Evolutionary conservation across 352 stramenopile genomes (phyloP).

Genomic region (Phytophthora aleatoria): DNA sequence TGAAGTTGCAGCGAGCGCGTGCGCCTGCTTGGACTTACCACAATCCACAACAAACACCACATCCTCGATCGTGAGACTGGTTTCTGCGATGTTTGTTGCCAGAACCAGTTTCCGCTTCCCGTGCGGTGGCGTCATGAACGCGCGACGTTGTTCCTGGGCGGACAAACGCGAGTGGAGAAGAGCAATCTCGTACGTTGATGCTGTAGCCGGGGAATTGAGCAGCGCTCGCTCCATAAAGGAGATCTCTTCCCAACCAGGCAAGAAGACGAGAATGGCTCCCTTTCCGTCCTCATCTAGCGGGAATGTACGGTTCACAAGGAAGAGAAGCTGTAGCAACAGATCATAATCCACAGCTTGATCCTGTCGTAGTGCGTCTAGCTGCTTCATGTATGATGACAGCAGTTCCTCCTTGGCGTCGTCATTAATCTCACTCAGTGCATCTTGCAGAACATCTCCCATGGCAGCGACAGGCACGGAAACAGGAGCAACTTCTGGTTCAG

Average conservation of each 20-base stretch:
- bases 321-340: slow-evolving; percentile 67
- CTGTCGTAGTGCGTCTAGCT: slow-evolving; percentile 60
- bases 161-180: slow-evolving; percentile 79
- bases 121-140: slow-evolving; percentile 63
- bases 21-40: slow-evolving; percentile 83
- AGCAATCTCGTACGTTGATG: slow-evolving; percentile 66
- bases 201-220: slow-evolving; percentile 53
- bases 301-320: slow-evolving; percentile 63
- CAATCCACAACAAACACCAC: slow-evolving; percentile 92
- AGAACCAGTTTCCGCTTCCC: slow-evolving; percentile 87
- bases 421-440: slow-evolving; percentile 34
- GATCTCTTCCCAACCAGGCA: slow-evolving; percentile 87
- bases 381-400: slow-evolving; percentile 60
- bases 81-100: slow-evolving; percentile 97
- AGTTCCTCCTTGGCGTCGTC: slow-evolving; percentile 44
- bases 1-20: slow-evolving; percentile 60
- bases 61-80: slow-evolving; percentile 95
- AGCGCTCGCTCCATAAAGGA: slow-evolving; percentile 73
- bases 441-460: slow-evolving; percentile 47
- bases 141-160: slow-evolving; percentile 67
- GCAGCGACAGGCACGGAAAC: slow-evolving; percentile 23
- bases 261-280: slow-evolving; percentile 82
- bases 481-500: slow-evolving; percentile 17
- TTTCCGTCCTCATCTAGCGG: slow-evolving; percentile 53
- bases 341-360: slow-evolving; percentile 79